phyloP scores from a whole-genome alignment of 2,329 filamentous ascomycete genomes.

The Mollisia scopiformis region DNA sequence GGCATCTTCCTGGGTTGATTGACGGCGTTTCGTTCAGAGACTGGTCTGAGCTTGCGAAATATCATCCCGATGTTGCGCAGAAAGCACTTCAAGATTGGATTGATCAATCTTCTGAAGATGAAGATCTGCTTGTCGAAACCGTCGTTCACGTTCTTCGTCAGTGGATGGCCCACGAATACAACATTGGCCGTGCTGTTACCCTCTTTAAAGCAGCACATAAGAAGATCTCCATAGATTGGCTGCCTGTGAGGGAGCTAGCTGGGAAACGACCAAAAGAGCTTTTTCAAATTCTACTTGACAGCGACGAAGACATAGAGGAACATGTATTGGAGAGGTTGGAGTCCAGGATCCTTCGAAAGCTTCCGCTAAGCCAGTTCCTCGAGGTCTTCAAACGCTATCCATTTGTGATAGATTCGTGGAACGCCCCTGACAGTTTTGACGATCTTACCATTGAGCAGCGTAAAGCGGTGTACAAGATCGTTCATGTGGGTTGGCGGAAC shows the following conservation, averaged over 20 bases:
- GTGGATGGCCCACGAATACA: slow-evolving; percentile 6
- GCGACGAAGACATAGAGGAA: background rate
- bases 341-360: background rate
- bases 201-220: slow-evolving; percentile 1
- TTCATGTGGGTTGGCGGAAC: slow-evolving; percentile 8
- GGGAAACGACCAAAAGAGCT: slow-evolving; percentile 4
- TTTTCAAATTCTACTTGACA: slow-evolving; percentile 4
- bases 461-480: background rate
- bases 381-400: slow-evolving; percentile 11
- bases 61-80: slow-evolving; percentile 10
- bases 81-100: slow-evolving; percentile 3
- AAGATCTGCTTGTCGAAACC: background rate
- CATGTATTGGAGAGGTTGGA: background rate
- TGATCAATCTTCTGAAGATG: background rate
- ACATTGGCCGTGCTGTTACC: background rate
- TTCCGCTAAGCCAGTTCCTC: slow-evolving; percentile 3
- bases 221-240: slow-evolving; percentile 5
- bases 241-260: slow-evolving; percentile 3
- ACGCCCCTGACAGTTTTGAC: slow-evolving; percentile 43
- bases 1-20: background rate
- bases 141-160: slow-evolving; percentile 3
- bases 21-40: slow-evolving; percentile 6
- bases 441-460: slow-evolving; percentile 53
- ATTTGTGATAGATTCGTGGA: slow-evolving; percentile 42
- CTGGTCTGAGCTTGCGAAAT: slow-evolving; percentile 15